Conservation (phyloP, 345 rosid species). For the Eucalyptus regnans region DNA sequence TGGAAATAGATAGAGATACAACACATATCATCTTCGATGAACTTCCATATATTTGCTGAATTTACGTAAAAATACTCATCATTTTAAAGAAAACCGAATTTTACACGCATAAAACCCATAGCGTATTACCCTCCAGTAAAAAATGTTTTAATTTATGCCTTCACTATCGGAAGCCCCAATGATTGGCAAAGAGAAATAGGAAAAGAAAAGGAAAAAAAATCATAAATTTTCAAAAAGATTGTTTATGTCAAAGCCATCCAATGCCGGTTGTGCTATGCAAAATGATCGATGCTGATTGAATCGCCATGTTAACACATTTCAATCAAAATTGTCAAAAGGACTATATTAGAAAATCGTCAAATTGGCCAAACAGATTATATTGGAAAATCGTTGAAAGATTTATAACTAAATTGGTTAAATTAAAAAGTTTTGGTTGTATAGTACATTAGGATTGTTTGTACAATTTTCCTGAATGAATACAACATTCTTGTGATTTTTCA, state of each 20-base stretch:
- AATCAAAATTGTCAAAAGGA: accelerated
- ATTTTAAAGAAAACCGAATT: no score
- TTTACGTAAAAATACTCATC: no score
- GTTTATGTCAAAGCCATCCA: neutral
- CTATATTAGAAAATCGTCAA: no score
- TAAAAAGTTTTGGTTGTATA: accelerated
- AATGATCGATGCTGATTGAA: accelerated
- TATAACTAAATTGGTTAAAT: no score
- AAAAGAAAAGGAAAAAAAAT: no score
- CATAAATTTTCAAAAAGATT: no score
- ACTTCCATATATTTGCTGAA: no score
- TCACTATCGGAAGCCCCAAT: accelerated
- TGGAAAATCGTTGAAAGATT: no score
- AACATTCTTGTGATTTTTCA: neutral
- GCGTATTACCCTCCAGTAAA: neutral
- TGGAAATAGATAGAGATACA: no score
- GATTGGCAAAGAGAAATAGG: neutral
- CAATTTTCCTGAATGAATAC: neutral
- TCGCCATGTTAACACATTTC: neutral
- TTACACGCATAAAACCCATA: neutral
- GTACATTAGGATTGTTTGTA: neutral
- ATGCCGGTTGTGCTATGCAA: accelerated
- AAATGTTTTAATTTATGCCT: neutral
- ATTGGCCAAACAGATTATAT: no score
- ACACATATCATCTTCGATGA: no score